Evolutionary conservation across 192 early-diverging fungal species (phyloP), one percentile per base, ranked within the genome.

Genomic region (Rhizophagus clarus): DNA sequence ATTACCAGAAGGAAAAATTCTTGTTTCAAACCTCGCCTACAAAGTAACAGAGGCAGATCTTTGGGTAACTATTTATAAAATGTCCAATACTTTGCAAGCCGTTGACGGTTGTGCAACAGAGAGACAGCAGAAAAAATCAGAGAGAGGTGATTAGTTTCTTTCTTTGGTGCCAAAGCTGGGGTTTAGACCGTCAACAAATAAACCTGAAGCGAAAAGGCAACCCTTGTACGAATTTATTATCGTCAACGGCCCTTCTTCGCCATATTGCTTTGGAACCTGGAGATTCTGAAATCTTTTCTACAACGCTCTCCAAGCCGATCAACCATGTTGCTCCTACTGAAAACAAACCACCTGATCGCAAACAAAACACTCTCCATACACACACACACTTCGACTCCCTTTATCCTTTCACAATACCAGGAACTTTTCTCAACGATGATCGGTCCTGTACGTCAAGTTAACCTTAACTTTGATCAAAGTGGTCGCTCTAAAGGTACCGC

Each of bases 11-110:
- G 86, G 86, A 67, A 87, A 89, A 82, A 88, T 89, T 64, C 82
- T 88, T 75, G 84, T 89, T 75, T 88, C 88, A 40, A 88, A 89
- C 84, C 86, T 89, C 62, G 88, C 86, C 75, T 82, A 84, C 81
- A 88, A 83, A 68, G 88, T 89, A 74, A 82, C 87, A 60, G 82
- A 85, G 61, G 84, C 84, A 56, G 87, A 89, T 80, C 82, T 88
- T 84, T 83, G 83, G 84, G 88, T 87, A 86, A 85, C 64, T 83
- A 79, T 83, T 81, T 40, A 70, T 60, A 47, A 79, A 14, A 83
- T 83, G 63, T 42, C 29, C 28, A 76, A 76, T 64, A 63, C 34
- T 63, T 63, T 76, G 28, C 75, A 78, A 68, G 32, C 64, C 76
- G 26, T 78, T 78, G 20, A 62, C 67, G 61, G 47, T 76, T 76